Evolutionary conservation across 2,329 filamentous ascomycete genomes (phyloP).

Genomic region (Trichocomaceae sp.): DNA sequence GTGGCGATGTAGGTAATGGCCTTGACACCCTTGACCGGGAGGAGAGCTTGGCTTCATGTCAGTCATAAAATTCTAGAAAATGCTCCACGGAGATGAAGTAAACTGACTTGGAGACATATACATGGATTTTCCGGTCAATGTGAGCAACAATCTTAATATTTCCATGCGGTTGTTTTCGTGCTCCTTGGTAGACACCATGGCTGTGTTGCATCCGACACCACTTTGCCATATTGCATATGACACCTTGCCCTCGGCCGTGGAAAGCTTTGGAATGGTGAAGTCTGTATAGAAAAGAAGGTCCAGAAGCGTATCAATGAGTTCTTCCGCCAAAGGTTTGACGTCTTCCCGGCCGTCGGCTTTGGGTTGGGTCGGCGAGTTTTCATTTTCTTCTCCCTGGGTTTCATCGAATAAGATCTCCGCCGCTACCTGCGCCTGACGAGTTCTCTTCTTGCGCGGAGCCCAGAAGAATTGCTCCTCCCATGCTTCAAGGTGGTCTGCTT

Average conservation of each 20-base stretch:
- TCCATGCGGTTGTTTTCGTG: conserved; percentile 90
- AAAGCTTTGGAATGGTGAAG: conserved; percentile 72
- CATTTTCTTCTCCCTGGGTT: conserved; percentile 48
- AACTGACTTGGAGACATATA: conserved; percentile 70
- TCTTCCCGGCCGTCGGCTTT: conserved; percentile 65
- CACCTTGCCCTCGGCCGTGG: conserved; percentile 68
- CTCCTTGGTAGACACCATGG: conserved; percentile 81
- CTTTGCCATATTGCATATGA: conserved; percentile 97
- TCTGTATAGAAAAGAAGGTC: conserved; percentile 89
- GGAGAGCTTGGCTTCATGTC: conserved; percentile 39
- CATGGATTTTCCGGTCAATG: conserved; percentile 84
- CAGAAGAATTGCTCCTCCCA: conserved; percentile 97
- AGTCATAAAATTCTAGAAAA: not conserved
- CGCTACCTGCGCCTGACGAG: conserved; percentile 57
- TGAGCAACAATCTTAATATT: conserved; percentile 76
- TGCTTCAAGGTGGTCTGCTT: conserved; percentile 69
- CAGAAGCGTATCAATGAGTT: conserved; percentile 81
- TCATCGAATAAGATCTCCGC: conserved; percentile 82
- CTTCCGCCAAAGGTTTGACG: conserved; percentile 80
- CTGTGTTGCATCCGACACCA: conserved; percentile 88
- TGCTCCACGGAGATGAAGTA: not conserved
- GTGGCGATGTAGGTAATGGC: conserved; percentile 85
- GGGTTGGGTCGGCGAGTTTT: conserved; percentile 40
- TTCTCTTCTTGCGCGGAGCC: conserved; percentile 66
- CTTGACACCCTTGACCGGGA: conserved; percentile 76